These are phyloP conservation scores for Xylariaceae sp. DNA, from an alignment of 2,329 filamentous ascomycete species.

Conservation along the genomic window DNA sequence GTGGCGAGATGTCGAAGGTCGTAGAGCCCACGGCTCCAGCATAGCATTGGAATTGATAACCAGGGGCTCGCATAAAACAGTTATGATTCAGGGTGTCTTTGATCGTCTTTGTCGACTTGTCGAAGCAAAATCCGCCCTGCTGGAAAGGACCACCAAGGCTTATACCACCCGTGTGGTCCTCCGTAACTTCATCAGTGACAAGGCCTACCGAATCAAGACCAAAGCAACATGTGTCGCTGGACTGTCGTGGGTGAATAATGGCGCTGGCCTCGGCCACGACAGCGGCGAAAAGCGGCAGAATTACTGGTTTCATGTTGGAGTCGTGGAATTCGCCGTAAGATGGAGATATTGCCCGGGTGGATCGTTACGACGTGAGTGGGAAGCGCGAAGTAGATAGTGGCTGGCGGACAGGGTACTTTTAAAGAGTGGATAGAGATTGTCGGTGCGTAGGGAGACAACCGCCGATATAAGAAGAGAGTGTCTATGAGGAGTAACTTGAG, in stretches of 20 bases:
- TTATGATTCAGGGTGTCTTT: constrained; percentile 24
- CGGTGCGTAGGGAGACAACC: not conserved
- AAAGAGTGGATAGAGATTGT: constrained; percentile 1
- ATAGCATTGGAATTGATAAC: constrained; percentile 27
- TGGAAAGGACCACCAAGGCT: constrained; percentile 26
- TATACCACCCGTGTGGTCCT: constrained; percentile 25
- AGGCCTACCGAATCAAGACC: constrained; percentile 25
- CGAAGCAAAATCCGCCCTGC: constrained; percentile 27
- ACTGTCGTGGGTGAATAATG: constrained; percentile 17
- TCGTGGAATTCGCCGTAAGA: not conserved
- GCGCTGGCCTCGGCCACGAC: constrained; percentile 11
- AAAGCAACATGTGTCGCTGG: constrained; percentile 24
- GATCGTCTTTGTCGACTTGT: constrained; percentile 23
- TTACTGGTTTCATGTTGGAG: constrained; percentile 21
- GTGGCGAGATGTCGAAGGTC: constrained; percentile 21
- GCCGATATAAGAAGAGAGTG: not conserved
- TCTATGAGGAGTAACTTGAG: not conserved
- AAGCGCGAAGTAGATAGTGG: constrained; percentile 1
- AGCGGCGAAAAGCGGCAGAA: constrained; percentile 17
- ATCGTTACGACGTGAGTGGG: constrained; percentile 15
- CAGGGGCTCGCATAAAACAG: constrained; percentile 27
- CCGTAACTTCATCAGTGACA: constrained; percentile 23
- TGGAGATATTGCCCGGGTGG: constrained; percentile 12
- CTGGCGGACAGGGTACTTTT: not conserved
- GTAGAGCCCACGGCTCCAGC: constrained; percentile 24